phyloP scores from a whole-genome alignment of 345 rosid species.

The Acer negundo region DNA sequence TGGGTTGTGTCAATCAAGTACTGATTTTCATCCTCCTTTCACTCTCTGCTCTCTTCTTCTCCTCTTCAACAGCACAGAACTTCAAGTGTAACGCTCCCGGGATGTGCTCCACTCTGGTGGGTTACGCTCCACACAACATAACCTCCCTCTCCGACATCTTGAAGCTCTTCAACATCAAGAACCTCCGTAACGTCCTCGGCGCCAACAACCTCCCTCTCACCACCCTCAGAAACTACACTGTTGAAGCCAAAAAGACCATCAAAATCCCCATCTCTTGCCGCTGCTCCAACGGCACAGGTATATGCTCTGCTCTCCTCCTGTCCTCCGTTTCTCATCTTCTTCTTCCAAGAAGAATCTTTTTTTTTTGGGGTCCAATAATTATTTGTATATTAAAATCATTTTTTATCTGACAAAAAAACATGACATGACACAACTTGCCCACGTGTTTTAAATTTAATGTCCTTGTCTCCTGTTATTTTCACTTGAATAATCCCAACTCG shows the following conservation, averaged over 20 bases:
- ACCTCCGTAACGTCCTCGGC: constrained; percentile 41
- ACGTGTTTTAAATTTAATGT: not conserved
- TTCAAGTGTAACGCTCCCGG: constrained; percentile 33
- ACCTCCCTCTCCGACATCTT: constrained; percentile 33
- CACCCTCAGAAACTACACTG: constrained; percentile 13
- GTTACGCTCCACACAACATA: constrained; percentile 27
- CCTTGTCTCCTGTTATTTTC: not conserved
- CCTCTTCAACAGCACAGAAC: constrained; percentile 18
- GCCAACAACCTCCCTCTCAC: constrained; percentile 35
- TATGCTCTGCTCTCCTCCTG: not conserved
- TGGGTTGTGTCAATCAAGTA: constrained; percentile 1
- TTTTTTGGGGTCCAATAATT: not conserved
- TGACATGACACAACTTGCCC: not conserved
- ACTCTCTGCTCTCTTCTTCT: constrained; percentile 5
- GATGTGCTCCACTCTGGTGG: constrained; percentile 34
- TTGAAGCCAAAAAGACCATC: constrained; percentile 2
- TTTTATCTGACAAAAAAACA: not conserved
- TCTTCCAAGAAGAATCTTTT: too few relatives aligned
- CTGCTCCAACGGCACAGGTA: constrained; percentile 42
- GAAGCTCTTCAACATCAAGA: constrained; percentile 36
- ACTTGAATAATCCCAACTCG: not conserved
- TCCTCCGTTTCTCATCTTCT: not conserved
- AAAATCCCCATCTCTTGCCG: constrained; percentile 43
- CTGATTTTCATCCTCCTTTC: not conserved
- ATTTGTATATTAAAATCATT: not conserved